Evolutionary conservation across 1,139 yeast genomes (phyloP).

Genomic region (Geotrichum aggregatum): DNA sequence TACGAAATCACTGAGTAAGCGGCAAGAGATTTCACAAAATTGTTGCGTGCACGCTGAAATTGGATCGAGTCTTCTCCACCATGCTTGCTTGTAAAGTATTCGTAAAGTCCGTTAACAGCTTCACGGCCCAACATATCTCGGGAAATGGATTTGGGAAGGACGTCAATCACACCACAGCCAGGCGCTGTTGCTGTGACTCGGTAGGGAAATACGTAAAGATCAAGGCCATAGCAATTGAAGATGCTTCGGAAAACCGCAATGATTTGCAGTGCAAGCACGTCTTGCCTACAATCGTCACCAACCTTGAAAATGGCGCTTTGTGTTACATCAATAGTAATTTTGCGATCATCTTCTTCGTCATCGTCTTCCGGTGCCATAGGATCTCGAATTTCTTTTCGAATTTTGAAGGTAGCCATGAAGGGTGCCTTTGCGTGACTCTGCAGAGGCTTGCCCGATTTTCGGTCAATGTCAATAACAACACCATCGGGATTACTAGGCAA

Average conservation of each 20-base stretch:
- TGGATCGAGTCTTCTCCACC: slow-evolving; percentile 90
- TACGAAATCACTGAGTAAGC: slow-evolving; percentile 94
- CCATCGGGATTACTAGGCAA: slow-evolving; percentile 97
- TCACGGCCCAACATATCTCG: slow-evolving; percentile 99
- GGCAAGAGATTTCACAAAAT: slow-evolving; percentile 89
- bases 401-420: slow-evolving; percentile 91
- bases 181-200: slow-evolving; percentile 98
- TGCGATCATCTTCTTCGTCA: slow-evolving; percentile 19
- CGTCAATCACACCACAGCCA: slow-evolving; percentile 98
- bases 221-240: slow-evolving; percentile 84
- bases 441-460: slow-evolving; percentile 90
- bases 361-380: slow-evolving; percentile 25
- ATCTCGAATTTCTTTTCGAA: slow-evolving; percentile 50
- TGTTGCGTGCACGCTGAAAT: slow-evolving; percentile 86
- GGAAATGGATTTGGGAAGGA: slow-evolving; percentile 87
- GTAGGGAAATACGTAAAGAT: slow-evolving; percentile 85
- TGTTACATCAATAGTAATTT: slow-evolving; percentile 47
- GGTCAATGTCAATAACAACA: slow-evolving; percentile 80
- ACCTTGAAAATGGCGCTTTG: slow-evolving; percentile 97
- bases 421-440: slow-evolving; percentile 99
- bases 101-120: slow-evolving; percentile 94
- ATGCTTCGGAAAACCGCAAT: slow-evolving; percentile 88
- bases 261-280: slow-evolving; percentile 87
- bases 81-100: slow-evolving; percentile 85
- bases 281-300: slow-evolving; percentile 98